Evolutionary conservation across 2,329 filamentous ascomycete genomes (phyloP).

Genomic region (Monilinia fructigena): DNA sequence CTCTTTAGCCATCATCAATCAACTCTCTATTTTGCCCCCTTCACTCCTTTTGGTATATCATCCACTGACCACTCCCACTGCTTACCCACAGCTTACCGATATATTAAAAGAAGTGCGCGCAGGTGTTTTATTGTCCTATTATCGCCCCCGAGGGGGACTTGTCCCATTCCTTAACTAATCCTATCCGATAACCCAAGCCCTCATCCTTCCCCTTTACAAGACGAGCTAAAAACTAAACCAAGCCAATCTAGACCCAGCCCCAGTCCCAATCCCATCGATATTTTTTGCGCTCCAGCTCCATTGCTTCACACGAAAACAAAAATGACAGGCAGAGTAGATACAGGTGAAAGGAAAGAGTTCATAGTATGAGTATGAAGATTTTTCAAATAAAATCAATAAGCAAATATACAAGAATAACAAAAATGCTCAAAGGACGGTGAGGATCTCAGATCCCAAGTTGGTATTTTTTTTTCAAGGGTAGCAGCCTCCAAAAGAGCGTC

Average conservation of each 20-base stretch:
- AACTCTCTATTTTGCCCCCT: neutral
- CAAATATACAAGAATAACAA: conserved; percentile 24
- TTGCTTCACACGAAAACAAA: conserved; percentile 9
- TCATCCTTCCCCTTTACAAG: conserved; percentile 13
- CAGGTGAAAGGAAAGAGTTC: neutral
- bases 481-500: conserved; percentile 38
- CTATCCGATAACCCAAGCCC: conserved; percentile 19
- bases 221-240: conserved; percentile 16
- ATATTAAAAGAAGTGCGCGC: conserved; percentile 19
- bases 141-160: conserved; percentile 12
- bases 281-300: conserved; percentile 23
- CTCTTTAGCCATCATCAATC: neutral
- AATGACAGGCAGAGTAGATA: conserved; percentile 12
- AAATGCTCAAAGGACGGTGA: conserved; percentile 3
- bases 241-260: conserved; percentile 14
- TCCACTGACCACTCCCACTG: neutral
- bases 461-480: conserved; percentile 24
- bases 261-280: neutral
- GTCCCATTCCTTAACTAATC: conserved; percentile 4
- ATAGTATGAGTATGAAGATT: conserved; percentile 14
- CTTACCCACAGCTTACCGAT: neutral
- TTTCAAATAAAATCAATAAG: conserved; percentile 6
- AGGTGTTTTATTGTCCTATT: conserved; percentile 13
- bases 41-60: conserved; percentile 9
- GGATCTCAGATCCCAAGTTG: conserved; percentile 12